Evolutionary conservation across 306 rosid species (phyloP), one percentile per base, ranked within the genome.

Genomic region (Fragaria ananassa): DNA sequence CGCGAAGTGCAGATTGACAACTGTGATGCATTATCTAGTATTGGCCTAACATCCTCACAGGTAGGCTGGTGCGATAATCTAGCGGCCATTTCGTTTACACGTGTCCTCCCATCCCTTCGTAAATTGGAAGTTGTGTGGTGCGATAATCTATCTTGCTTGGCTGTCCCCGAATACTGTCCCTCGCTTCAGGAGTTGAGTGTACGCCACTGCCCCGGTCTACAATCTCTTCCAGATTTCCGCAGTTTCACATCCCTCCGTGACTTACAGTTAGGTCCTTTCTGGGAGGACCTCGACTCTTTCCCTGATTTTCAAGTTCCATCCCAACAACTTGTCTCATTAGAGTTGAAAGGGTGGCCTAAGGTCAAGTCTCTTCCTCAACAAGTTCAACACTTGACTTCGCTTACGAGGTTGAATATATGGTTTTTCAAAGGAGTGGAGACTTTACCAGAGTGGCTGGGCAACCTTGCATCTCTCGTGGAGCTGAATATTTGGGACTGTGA

Each of bases 321-420:
- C 27, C 37, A 60, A 1, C 37, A 60, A 27, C 65, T 60, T 60
- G 39, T 2, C 14, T 0, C 2, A 4, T 60, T 60, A 60, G 0
- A 0, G 6, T 23, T 60, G 18, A 0, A 4, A 0, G 67, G 67
- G 67, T 61, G 67, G 67, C 67, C 67, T 29, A 61, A 61, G 4
- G 42, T 61, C n/a, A 29, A 61, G 41, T 29, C 7, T 29, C n/a
- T 29, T 34, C 41, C 67, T 34, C 42, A 29, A 23, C 37, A 11
- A 29, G 1, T 61, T 29, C n/a, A 27, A 3, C 41, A 29, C 37
- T 60, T 25, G 6, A 27, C 37, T 12, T 60, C 19, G 8, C 19
- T 27, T 1, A 27, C 3, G 10, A 0, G 1, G 0, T 31, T 60
- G 12, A 0, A 4, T n/a, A 56, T 27, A 7, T 0, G 4, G 0